Conservation (phyloP, 345 rosid species). For the Geranium rotundifolium region DNA sequence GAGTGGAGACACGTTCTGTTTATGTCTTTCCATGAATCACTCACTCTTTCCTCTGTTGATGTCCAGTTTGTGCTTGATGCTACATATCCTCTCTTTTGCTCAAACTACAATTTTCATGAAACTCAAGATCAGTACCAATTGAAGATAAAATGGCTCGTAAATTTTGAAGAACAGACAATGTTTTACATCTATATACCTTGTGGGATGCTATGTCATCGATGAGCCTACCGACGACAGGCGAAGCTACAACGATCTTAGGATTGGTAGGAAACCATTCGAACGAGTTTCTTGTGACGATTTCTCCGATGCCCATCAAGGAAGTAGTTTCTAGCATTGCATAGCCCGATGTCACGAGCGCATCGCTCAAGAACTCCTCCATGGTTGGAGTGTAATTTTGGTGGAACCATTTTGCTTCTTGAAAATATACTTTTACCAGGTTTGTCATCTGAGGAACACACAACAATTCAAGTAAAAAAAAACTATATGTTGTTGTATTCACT, state of each 20-base stretch:
- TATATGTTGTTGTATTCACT: too few relatives aligned
- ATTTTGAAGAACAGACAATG: too few relatives aligned
- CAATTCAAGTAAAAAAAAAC: too few relatives aligned
- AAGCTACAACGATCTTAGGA: conserved; percentile 9
- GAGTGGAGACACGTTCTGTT: conserved; percentile 8
- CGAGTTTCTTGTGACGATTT: conserved; percentile 9
- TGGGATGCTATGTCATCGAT: conserved; percentile 18
- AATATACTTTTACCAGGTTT: background rate
- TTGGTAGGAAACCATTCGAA: conserved; percentile 12
- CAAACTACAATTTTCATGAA: conserved; percentile 1
- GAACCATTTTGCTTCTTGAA: conserved; percentile 7
- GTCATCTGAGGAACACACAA: too few relatives aligned
- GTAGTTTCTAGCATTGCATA: background rate
- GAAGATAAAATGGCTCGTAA: too few relatives aligned
- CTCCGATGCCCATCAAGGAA: conserved; percentile 10
- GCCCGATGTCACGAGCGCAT: background rate
- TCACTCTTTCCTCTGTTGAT: background rate
- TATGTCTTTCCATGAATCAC: conserved; percentile 7
- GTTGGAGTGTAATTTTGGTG: conserved; percentile 12
- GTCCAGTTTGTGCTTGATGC: conserved; percentile 4
- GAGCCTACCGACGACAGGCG: conserved; percentile 8
- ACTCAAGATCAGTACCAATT: too few relatives aligned
- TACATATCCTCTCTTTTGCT: conserved; percentile 11
- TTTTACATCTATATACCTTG: conserved; percentile 4
- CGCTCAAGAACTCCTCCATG: conserved; percentile 13